A percentile compares a stretch with the other conserved stretches of the same genome.
phyloP scores from a whole-genome alignment of 1,139 yeast genomes.

The Saccharomyces hybrid region DNA sequence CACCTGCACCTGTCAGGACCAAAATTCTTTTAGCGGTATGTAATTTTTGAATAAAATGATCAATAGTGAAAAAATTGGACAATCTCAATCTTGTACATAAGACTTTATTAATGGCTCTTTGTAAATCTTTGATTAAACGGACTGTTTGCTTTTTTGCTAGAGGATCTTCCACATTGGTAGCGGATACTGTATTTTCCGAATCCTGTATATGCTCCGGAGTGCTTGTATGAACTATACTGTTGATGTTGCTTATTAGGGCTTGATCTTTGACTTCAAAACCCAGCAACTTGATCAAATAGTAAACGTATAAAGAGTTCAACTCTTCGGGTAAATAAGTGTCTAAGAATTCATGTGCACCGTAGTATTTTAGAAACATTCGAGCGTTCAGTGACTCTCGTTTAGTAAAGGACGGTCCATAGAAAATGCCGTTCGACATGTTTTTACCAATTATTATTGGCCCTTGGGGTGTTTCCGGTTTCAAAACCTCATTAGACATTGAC shows the following conservation, averaged over 20 bases:
- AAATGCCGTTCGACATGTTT: slow-evolving; percentile 26
- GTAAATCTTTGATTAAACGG: slow-evolving; percentile 43
- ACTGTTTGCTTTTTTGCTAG: slow-evolving; percentile 39
- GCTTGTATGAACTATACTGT: slow-evolving; percentile 28
- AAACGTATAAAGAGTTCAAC: slow-evolving; percentile 47
- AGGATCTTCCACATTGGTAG: slow-evolving; percentile 29
- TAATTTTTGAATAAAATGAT: slow-evolving; percentile 49
- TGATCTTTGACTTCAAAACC: slow-evolving; percentile 46
- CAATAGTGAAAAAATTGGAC: slow-evolving; percentile 45
- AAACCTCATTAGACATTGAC: slow-evolving; percentile 4
- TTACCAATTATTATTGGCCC: slow-evolving; percentile 21
- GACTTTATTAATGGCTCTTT: slow-evolving; percentile 55
- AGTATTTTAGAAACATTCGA: slow-evolving; percentile 47
- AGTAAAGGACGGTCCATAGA: slow-evolving; percentile 32
- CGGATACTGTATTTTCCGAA: slow-evolving; percentile 9
- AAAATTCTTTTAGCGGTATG: slow-evolving; percentile 51
- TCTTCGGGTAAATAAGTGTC: slow-evolving; percentile 53
- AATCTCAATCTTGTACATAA: slow-evolving; percentile 45
- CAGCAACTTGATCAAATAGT: slow-evolving; percentile 40
- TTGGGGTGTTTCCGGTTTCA: slow-evolving; percentile 14
- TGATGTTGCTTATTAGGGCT: slow-evolving; percentile 34
- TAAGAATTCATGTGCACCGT: slow-evolving; percentile 54
- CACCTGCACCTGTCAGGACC: slow-evolving; percentile 93
- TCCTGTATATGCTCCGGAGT: slow-evolving; percentile 3
- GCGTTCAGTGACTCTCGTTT: slow-evolving; percentile 43